A percentile compares a stretch with the other conserved stretches of the same genome.
Evolutionary conservation across 2,329 filamentous ascomycete genomes (phyloP).

Genomic region (Ilyonectria robusta): DNA sequence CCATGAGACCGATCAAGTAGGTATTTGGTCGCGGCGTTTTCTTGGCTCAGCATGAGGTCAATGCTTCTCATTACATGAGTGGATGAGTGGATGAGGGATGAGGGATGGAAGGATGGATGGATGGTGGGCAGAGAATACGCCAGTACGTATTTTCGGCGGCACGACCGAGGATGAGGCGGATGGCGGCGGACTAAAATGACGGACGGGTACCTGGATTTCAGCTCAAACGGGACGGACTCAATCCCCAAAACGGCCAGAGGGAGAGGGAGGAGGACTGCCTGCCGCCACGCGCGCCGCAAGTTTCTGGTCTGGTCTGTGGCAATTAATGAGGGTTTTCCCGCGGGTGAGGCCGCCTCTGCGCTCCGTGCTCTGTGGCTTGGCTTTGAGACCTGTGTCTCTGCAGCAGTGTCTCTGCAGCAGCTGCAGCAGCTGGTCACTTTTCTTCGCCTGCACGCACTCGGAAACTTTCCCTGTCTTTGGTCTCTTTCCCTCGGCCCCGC

Average conservation of each 20-base stretch:
- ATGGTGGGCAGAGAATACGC: constrained; percentile 7
- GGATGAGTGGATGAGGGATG: neutral
- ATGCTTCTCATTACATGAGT: constrained; percentile 8
- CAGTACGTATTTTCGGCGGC: constrained; percentile 17
- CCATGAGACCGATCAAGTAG: constrained; percentile 19
- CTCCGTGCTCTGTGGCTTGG: neutral
- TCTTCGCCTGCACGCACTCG: neutral
- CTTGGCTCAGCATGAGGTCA: neutral
- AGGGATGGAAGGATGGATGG: neutral
- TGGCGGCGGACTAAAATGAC: constrained; percentile 13
- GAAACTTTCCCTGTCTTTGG: neutral
- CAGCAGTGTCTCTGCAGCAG: no score
- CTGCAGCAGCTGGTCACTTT: neutral
- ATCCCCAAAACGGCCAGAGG: constrained; percentile 7
- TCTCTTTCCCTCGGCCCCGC: neutral
- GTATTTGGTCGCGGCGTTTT: constrained; percentile 5
- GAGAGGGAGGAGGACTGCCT: constrained; percentile 10
- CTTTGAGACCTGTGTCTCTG: neutral
- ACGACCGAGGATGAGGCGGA: constrained; percentile 16
- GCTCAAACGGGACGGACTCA: constrained; percentile 13
- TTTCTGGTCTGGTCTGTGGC: constrained; percentile 1
- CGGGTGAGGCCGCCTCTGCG: neutral
- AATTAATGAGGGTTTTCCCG: neutral
- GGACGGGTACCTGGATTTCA: constrained; percentile 33
- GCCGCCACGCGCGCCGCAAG: constrained; percentile 14